Evolutionary conservation across 805 yeast species (phyloP).

Genomic region (Saccharomycopsis sp.): DNA sequence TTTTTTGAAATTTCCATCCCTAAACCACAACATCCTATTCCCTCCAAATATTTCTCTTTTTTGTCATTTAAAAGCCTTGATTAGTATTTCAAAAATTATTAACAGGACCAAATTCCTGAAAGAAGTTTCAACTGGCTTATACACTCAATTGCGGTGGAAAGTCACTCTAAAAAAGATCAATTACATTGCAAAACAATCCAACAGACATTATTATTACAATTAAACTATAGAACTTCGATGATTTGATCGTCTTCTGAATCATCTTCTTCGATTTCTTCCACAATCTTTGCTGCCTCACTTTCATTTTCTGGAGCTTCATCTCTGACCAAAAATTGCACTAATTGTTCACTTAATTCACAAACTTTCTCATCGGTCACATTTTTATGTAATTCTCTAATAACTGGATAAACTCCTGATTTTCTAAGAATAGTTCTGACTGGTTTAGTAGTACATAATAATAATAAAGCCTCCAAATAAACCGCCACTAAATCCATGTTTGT

Average conservation of each 20-base stretch:
- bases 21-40: too few relatives aligned
- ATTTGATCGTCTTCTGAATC: conserved; percentile 15
- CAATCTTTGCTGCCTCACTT: conserved; percentile 22
- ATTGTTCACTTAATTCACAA: conserved; percentile 64
- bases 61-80: too few relatives aligned
- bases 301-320: conserved; percentile 53
- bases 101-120: too few relatives aligned
- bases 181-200: too few relatives aligned
- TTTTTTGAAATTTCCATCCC: too few relatives aligned
- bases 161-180: too few relatives aligned
- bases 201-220: too few relatives aligned
- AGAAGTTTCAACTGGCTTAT: too few relatives aligned
- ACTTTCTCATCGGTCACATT: conserved; percentile 37
- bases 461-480: conserved; percentile 68
- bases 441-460: conserved; percentile 69
- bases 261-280: conserved; percentile 8
- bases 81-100: too few relatives aligned
- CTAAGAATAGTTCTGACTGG: conserved; percentile 68
- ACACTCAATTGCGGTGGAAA: too few relatives aligned
- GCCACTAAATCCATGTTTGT: conserved; percentile 53
- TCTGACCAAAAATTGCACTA: conserved; percentile 87
- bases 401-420: conserved; percentile 72
- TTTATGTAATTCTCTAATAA: conserved; percentile 79
- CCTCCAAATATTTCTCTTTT: too few relatives aligned
- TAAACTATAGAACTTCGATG: conserved; percentile 12